Evolutionary conservation across 257 asterid genomes (phyloP), one percentile per base, ranked within the genome.

Genomic region (Thymus mandschuricus): DNA sequence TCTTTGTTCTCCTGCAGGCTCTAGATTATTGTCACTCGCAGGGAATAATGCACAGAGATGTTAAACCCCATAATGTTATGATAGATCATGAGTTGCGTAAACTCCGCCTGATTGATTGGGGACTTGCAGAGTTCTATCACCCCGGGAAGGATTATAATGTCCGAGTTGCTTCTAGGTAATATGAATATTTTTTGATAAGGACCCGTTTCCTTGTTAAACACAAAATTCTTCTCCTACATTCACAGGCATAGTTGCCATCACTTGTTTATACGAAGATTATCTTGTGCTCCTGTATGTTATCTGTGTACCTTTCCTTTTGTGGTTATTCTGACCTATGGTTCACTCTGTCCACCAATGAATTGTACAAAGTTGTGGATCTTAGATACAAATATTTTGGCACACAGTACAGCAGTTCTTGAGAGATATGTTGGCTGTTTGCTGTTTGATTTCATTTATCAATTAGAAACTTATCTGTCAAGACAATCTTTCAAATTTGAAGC

Each of bases 1-100:
- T 67, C 44, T 56, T 10, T 63, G 35, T 75, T 69, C 62, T 68
- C 61, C 56, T 72, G 73, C 82, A 89, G 96, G 93, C 96, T 15
- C 83, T 89, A 51, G 96, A 89, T 84, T 89, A 80, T 74, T 85
- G 93, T 60, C 96, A 89, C 77, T 89, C 93, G 21, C 93, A 80
- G 65, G 81, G 81, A 44, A 71, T 76, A 64, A 76, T 76, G 77
- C 81, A 76, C 66, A 76, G 96, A 82, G 96, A 89, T 82, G 93
- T 89, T 52, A 89, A 89, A 82, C 96, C 96, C 54, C 96, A 89
- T 71, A 89, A 89, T 81, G 96, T 89, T 40, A 89, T 89, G 96
- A 89, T 89, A 77, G 96, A 89, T 78, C 96, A 89, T 60, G 96
- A 85, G 71, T 80, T 89, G 79, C 78, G 96, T 50, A 89, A 89